A percentile compares a stretch with the other conserved stretches of the same genome.
These are phyloP conservation scores for Tulasnella sp. DNA, from an alignment of 768 basidiomycete species.

Conservation along the genomic window DNA sequence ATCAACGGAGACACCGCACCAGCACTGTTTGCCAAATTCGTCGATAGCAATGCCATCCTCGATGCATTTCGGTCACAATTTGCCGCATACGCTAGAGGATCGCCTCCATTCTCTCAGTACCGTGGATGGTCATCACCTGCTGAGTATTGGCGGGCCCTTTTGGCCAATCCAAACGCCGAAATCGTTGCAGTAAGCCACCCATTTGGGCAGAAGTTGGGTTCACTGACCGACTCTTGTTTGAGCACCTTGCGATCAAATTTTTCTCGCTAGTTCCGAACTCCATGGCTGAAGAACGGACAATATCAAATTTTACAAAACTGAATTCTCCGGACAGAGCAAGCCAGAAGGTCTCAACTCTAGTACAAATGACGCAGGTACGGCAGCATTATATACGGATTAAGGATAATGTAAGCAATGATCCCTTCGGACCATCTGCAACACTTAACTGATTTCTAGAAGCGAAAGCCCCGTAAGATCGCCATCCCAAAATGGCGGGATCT, in stretches of 20 bases:
- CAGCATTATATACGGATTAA: slow-evolving; percentile 1
- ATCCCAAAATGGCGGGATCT: too few species aligned
- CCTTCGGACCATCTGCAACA: not conserved
- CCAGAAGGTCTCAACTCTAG: slow-evolving; percentile 34
- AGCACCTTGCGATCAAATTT: slow-evolving; percentile 39
- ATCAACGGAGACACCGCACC: slow-evolving; percentile 26
- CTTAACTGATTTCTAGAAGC: not conserved
- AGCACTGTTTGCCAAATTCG: slow-evolving; percentile 25
- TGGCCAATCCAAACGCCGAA: slow-evolving; percentile 32
- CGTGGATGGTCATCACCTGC: not conserved
- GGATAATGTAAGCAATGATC: not conserved
- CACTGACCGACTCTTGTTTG: not conserved
- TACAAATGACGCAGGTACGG: slow-evolving; percentile 30
- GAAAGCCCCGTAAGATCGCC: too few species aligned
- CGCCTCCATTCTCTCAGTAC: slow-evolving; percentile 30
- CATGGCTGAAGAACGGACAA: slow-evolving; percentile 42
- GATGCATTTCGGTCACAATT: slow-evolving; percentile 27
- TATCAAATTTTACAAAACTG: slow-evolving; percentile 38
- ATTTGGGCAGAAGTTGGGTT: not conserved
- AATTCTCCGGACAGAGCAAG: slow-evolving; percentile 36
- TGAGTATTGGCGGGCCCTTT: slow-evolving; percentile 24
- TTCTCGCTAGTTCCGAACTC: slow-evolving; percentile 38
- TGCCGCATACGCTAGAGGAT: slow-evolving; percentile 24
- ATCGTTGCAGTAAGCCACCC: slow-evolving; percentile 36
- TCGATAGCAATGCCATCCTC: not conserved